Evolutionary conservation across 495 filamentous ascomycete genomes (phyloP), one percentile per base, ranked within the genome.

Genomic region (Parathielavia hyrcaniae): DNA sequence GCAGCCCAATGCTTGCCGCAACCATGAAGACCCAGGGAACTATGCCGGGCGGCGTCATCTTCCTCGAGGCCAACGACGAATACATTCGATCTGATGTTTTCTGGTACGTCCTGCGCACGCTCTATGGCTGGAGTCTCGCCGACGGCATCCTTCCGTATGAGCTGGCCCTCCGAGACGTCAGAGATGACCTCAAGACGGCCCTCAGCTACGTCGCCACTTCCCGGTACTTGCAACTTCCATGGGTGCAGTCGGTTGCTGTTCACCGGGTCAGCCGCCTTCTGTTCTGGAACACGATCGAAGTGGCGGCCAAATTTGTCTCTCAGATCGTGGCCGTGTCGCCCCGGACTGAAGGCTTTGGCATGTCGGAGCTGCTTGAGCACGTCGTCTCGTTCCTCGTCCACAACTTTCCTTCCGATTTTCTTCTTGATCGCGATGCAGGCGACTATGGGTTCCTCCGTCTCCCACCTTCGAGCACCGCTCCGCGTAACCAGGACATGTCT

Each of bases 181-280:
- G 53, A 4, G 73, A 77, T 50, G 74, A 71, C 46, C 73, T 83
- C 56, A 64, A 71, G 17, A 73, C 79, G 41, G 73, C 73, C 40
- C 65, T 85, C 13, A 74, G 75, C 34, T 83, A 81, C 59, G 73
- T 77, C 32, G 77, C 81, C 11, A 73, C 77, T 20, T 81, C 79
- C 11, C 72, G 74, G 38, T 66, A 81, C 23, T 66, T 85, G 17
- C 62, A 69, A 50, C 72, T 83, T 41, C 65, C 60, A 9, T 64
- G 68, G 46, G 72, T 83, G 2, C 62, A 75, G 22, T 51, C 67
- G 14, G 66, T 73, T 10, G 80, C 77, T 14, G 50, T 81, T 16
- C 69, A 78, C 14, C 68, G 79, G 54, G 80, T 79, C 12, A 61
- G 60, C 43, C 66, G 69, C 20, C 69, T 78, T 19, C 58, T 86